Percentiles rank a stretch among this genome's conserved stretches.
Evolutionary conservation across 2,329 filamentous ascomycete species (phyloP).

Genomic region (Fusarium sp.): DNA sequence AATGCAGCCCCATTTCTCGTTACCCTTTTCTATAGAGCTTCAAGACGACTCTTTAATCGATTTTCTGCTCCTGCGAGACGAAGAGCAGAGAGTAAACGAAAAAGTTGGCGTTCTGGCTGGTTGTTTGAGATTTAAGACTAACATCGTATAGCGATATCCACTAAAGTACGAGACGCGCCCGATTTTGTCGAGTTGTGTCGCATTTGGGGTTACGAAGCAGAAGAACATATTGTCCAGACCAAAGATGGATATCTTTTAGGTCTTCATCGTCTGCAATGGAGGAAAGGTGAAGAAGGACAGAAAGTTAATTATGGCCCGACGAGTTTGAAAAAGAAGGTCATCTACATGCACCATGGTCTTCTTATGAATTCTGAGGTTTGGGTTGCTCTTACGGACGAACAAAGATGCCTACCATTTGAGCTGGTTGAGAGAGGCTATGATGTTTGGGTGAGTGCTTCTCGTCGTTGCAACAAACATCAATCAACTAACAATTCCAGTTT

Average conservation of each 20-base stretch:
- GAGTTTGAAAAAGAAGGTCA: constrained; percentile 82
- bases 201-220: constrained; percentile 90
- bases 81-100: constrained; percentile 75
- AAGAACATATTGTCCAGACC: constrained; percentile 96
- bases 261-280: constrained; percentile 87
- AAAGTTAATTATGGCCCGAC: constrained; percentile 79
- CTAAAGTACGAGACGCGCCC: constrained; percentile 83
- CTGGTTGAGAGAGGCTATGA: constrained; percentile 93
- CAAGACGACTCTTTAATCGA: constrained; percentile 83
- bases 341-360: constrained; percentile 94
- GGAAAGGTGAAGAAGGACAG: constrained; percentile 81
- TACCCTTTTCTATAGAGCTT: constrained; percentile 83
- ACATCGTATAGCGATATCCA: constrained; percentile 75
- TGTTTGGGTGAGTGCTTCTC: constrained; percentile 77
- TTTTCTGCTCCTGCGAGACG: constrained; percentile 78
- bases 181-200: constrained; percentile 97
- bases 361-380: constrained; percentile 99
- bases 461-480: not conserved
- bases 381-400: constrained; percentile 89
- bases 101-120: constrained; percentile 58
- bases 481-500: constrained; percentile 66
- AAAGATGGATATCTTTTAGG: constrained; percentile 93
- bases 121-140: constrained; percentile 57
- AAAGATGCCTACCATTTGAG: constrained; percentile 88
- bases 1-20: constrained; percentile 80